These are phyloP conservation scores for Rachicladosporium sp. DNA, from an alignment of 2,329 filamentous ascomycete genomes.

Conservation along the genomic window DNA sequence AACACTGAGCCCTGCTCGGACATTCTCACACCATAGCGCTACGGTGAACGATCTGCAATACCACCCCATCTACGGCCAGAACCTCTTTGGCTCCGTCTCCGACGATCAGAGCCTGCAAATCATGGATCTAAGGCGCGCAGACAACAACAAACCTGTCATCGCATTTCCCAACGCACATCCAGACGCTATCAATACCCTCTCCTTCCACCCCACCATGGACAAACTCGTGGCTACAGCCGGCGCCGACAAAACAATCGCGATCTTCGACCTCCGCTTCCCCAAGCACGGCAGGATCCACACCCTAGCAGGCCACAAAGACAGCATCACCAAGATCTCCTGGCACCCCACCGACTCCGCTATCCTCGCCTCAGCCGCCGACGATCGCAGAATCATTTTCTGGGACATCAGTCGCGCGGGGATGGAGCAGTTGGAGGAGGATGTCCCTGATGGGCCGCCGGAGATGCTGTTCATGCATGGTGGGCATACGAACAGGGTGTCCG, in stretches of 20 bases:
- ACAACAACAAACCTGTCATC: conserved; percentile 38
- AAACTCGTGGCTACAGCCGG: conserved; percentile 85
- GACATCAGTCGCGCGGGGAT: conserved; percentile 84
- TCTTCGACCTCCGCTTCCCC: conserved; percentile 72
- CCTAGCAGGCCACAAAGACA: conserved; percentile 75
- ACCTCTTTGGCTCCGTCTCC: conserved; percentile 83
- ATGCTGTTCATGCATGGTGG: conserved; percentile 98
- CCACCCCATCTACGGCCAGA: conserved; percentile 65
- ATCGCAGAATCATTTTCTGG: conserved; percentile 92
- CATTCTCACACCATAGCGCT: conserved; percentile 76
- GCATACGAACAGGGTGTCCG: conserved; percentile 90
- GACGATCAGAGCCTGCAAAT: conserved; percentile 91
- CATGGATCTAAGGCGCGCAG: conserved; percentile 62
- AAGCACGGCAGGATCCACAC: conserved; percentile 75
- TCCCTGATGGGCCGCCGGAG: conserved; percentile 88
- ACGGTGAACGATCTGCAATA: conserved; percentile 97
- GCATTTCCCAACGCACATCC: conserved; percentile 67
- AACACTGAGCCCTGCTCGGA: conserved; percentile 56
- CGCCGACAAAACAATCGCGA: conserved; percentile 83
- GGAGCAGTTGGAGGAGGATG: conserved; percentile 89
- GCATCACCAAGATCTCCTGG: conserved; percentile 87
- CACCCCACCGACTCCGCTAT: conserved; percentile 84
- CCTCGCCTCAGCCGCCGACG: conserved; percentile 82
- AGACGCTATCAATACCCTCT: conserved; percentile 90
- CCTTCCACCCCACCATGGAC: conserved; percentile 89